Evolutionary conservation across 2,329 filamentous ascomycete species (phyloP), one percentile per base, ranked within the genome.

Genomic region (Aspergillus sp.): DNA sequence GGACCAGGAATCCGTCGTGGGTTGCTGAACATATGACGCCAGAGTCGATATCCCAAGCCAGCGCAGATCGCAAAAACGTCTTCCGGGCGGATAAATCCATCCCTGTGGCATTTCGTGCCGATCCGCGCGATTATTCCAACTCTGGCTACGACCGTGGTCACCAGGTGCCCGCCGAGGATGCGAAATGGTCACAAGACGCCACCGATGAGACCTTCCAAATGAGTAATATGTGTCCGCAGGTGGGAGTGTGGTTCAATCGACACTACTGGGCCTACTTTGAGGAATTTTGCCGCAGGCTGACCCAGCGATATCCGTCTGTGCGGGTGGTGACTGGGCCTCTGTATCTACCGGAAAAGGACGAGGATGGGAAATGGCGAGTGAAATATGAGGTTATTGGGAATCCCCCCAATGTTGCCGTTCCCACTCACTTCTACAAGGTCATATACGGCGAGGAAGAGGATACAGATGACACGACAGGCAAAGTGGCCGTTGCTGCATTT

Each of bases 201-300:
- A 95, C 97, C 89, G 83, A 98, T 70, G 88, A 88, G 46, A 98
- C 93, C 3, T 98, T 98, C 63, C 85, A 82, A 61, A 78, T 98
- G 44, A 85, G 79, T 63, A 98, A 98, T 73, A 98, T 98, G 90
- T 95, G 90, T 64, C 93, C 93, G 29, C 93, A 98, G 72, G 93
- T 98, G 27, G 93, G 93, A 54, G 89, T 96, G 64, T 93, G 93
- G 47, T 98, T 98, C 77, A 98, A 98, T 72, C 81, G 93, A 40
- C 93, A 98, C 72, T 98, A 98, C 79, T 98, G 93, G 93, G 87
- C 93, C 32, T 93, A 98, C 67, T 90, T 98, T 54, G 93, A 98
- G 72, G 91, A 96, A 62, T 98, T 97, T 62, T 96, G 91, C 71
- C 81, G 93, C 7, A 76, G 89, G 13, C 75, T 98, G 52, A 91